Conservation (phyloP, 495 filamentous ascomycete species). For the Hamigera avellanea region DNA sequence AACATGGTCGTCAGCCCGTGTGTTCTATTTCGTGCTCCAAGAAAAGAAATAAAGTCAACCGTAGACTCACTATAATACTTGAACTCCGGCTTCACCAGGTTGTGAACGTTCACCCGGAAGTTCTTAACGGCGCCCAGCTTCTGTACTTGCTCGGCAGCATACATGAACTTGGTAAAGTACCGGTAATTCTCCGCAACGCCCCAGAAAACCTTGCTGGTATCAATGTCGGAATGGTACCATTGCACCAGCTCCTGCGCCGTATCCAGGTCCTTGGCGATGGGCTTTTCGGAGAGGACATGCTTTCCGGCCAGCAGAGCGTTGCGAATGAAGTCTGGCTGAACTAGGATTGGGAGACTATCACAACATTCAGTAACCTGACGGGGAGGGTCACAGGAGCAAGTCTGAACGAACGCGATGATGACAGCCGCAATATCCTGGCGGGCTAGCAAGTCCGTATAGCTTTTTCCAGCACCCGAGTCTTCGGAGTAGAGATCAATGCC, state of each 20-base stretch:
- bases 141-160: slow-evolving; percentile 43
- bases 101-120: slow-evolving; percentile 47
- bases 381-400: no score
- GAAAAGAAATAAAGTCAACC: not conserved
- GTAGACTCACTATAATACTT: slow-evolving; percentile 44
- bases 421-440: slow-evolving; percentile 57
- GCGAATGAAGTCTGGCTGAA: slow-evolving; percentile 26
- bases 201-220: slow-evolving; percentile 39
- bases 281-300: slow-evolving; percentile 79
- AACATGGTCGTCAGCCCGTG: slow-evolving; percentile 3
- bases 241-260: slow-evolving; percentile 48
- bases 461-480: slow-evolving; percentile 40
- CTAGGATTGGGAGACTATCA: slow-evolving; percentile 29
- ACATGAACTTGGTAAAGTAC: slow-evolving; percentile 46
- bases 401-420: slow-evolving; percentile 47
- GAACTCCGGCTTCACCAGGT: slow-evolving; percentile 39
- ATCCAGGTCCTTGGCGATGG: slow-evolving; percentile 56
- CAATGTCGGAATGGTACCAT: slow-evolving; percentile 45
- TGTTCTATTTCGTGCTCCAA: slow-evolving; percentile 1
- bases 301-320: slow-evolving; percentile 55
- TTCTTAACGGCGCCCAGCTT: slow-evolving; percentile 51
- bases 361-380: no score
- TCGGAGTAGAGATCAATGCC: slow-evolving; percentile 47
- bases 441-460: slow-evolving; percentile 49
- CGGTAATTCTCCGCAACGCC: slow-evolving; percentile 70